Evolutionary conservation across 2,329 filamentous ascomycete species (phyloP), one percentile per base, ranked within the genome.

Genomic region (Hypoxylon sp.): DNA sequence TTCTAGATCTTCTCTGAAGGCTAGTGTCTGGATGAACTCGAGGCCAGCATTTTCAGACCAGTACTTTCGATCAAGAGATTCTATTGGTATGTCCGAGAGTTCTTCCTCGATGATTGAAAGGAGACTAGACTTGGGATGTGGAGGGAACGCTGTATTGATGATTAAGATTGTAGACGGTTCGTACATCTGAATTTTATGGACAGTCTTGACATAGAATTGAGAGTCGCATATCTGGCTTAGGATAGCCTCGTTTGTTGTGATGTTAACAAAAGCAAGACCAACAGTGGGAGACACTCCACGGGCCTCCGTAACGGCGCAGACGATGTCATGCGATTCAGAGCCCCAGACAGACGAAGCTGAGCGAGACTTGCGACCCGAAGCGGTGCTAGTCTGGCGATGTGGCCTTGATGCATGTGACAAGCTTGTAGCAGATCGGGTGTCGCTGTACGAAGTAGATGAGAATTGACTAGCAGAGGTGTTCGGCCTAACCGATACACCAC

Each of bases 211-310:
- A 75, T 97, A 98, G 32, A 93, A 96, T 76, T 97, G 93, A 60
- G 90, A 96, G 77, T 98, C 95, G 74, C 91, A 93, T 68, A 98
- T 95, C 74, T 97, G 93, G 74, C 93, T 96, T 38, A 98, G 84
- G 26, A 93, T 88, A 14, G 89, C 92, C 78, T 97, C 93, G 38
- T 91, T 92, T 2, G 92, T 94, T 42, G 92, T 90, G 2, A 96
- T 83, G 73, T 98, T 96, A 74, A 97, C 83, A 74, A 97, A 94
- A 2, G 93, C 92, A 40, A 97, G 82, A 0, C 95, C 94, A 1
- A 98, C 90, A 0, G 89, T 91, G 0, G 93, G 93, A 20, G 92
- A 90, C 3, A 97, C 87, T 4, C 93, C 93, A n/a, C 94, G 90
- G 44, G 92, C 93, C 76, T 97, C 93, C 72, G 89, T 92, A 50